Conservation (phyloP, 2,329 filamentous ascomycete genomes). For the Dryadomyces sulphureus region DNA sequence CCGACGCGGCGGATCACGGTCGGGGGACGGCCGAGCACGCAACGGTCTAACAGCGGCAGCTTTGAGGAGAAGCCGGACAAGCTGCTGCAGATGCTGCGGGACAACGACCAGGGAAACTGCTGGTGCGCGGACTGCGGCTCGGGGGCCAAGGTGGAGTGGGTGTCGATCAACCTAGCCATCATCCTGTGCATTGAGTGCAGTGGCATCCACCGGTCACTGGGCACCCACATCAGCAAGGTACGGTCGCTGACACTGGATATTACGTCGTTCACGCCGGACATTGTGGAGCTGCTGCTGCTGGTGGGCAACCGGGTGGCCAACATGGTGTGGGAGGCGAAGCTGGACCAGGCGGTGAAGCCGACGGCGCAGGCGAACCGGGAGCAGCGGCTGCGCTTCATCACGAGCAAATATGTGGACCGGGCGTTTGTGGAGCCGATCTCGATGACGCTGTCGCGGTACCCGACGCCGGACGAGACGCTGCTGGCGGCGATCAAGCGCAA, state of each 20-base stretch:
- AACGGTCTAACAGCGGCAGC: conserved; percentile 46
- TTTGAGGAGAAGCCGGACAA: conserved; percentile 76
- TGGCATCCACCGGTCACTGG: conserved; percentile 88
- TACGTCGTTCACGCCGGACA: conserved; percentile 90
- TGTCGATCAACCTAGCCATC: conserved; percentile 93
- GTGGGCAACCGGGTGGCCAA: conserved; percentile 93
- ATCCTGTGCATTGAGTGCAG: conserved; percentile 96
- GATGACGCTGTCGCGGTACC: conserved; percentile 58
- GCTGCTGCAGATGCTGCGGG: conserved; percentile 72
- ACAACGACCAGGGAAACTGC: conserved; percentile 82
- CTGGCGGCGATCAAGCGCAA: conserved; percentile 91
- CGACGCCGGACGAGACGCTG: conserved; percentile 72
- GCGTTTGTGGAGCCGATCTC: conserved; percentile 70
- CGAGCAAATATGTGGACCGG: conserved; percentile 79
- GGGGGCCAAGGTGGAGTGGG: conserved; percentile 90
- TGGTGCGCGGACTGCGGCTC: conserved; percentile 93
- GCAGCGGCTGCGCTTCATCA: conserved; percentile 88
- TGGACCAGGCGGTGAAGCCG: conserved; percentile 64
- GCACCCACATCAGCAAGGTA: conserved; percentile 95
- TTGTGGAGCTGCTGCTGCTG: conserved; percentile 81
- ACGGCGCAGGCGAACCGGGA: conserved; percentile 67
- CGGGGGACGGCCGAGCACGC: conserved; percentile 65
- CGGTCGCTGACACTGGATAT: conserved; percentile 91
- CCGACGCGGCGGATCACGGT: conserved; percentile 82
- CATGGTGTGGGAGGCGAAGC: conserved; percentile 83